Percentiles rank a stretch among this genome's conserved stretches.
These are phyloP conservation scores for Alternaria burnsii DNA, from an alignment of 2,329 filamentous ascomycete species.

Conservation along the genomic window DNA sequence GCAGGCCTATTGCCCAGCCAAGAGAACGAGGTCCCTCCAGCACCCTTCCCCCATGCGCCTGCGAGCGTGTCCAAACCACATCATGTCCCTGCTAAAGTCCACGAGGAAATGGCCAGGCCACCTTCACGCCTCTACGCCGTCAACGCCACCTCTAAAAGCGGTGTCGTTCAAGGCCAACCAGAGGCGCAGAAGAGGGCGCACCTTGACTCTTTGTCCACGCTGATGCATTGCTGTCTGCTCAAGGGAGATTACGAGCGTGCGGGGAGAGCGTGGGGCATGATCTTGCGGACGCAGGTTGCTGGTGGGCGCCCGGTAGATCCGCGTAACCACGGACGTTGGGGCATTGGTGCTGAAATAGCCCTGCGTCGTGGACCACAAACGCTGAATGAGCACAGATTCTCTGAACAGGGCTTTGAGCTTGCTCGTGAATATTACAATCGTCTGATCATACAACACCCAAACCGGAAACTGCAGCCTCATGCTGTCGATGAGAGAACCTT, in stretches of 20 bases:
- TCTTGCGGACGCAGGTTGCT: constrained; percentile 69
- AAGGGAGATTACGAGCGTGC: constrained; percentile 76
- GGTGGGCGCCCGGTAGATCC: constrained; percentile 70
- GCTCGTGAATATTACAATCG: constrained; percentile 77
- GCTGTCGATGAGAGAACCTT: constrained; percentile 75
- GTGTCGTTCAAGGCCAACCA: constrained; percentile 21
- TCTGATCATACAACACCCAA: constrained; percentile 74
- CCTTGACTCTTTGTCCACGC: constrained; percentile 70
- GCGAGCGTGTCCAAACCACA: constrained; percentile 25
- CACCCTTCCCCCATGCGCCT: constrained; percentile 57
- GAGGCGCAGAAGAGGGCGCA: constrained; percentile 61
- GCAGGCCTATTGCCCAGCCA: constrained; percentile 54
- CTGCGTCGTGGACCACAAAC: constrained; percentile 61
- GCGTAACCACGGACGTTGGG: constrained; percentile 76
- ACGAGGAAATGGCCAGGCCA: constrained; percentile 53
- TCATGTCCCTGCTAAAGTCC: constrained; percentile 36
- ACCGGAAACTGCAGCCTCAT: constrained; percentile 71
- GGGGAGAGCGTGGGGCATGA: constrained; percentile 75
- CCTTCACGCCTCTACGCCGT: constrained; percentile 53
- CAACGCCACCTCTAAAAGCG: constrained; percentile 23
- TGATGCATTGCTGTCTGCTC: constrained; percentile 77
- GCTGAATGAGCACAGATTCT: constrained; percentile 28
- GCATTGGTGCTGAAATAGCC: constrained; percentile 83
- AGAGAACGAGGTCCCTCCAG: constrained; percentile 49
- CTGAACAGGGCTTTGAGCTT: constrained; percentile 61